These are phyloP conservation scores for Sporisorium graminicola DNA, from an alignment of 1,284 basidiomycete genomes.

Conservation along the genomic window DNA sequence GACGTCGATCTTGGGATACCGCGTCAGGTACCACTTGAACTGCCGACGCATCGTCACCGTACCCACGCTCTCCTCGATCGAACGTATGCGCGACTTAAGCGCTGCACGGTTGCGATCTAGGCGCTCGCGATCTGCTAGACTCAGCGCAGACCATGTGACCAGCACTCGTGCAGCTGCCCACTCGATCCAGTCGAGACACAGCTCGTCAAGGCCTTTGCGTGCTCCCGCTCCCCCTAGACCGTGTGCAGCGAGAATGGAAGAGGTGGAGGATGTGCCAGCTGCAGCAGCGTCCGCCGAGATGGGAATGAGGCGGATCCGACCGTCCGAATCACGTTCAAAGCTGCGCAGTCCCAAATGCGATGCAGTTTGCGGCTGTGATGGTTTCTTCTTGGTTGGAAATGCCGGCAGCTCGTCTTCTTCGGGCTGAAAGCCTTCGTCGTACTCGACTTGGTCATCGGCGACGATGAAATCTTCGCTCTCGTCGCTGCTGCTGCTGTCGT, in stretches of 20 bases:
- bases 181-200: slow-evolving; percentile 49
- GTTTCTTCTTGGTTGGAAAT: background rate
- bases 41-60: slow-evolving; percentile 44
- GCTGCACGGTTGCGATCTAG: slow-evolving; percentile 33
- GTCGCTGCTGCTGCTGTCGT: slow-evolving; percentile 16
- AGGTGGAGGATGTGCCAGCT: background rate
- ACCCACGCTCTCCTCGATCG: slow-evolving; percentile 38
- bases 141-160: slow-evolving; percentile 33
- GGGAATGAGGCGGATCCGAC: slow-evolving; percentile 20
- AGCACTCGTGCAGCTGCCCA: slow-evolving; percentile 43
- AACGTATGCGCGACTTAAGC: slow-evolving; percentile 25
- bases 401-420: background rate
- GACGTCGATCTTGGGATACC: slow-evolving; percentile 39
- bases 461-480: slow-evolving; percentile 41
- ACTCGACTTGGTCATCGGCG: slow-evolving; percentile 39
- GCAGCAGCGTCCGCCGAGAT: slow-evolving; percentile 9
- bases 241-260: slow-evolving; percentile 21
- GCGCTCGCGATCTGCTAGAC: slow-evolving; percentile 20
- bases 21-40: slow-evolving; percentile 52
- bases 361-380: background rate
- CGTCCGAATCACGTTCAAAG: slow-evolving; percentile 19
- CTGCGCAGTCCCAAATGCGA: background rate
- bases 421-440: slow-evolving; percentile 29
- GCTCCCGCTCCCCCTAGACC: slow-evolving; percentile 13
- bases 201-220: slow-evolving; percentile 33